These are phyloP conservation scores for Solanum gandarillasii DNA, from an alignment of 257 asterid species.

Conservation along the genomic window DNA sequence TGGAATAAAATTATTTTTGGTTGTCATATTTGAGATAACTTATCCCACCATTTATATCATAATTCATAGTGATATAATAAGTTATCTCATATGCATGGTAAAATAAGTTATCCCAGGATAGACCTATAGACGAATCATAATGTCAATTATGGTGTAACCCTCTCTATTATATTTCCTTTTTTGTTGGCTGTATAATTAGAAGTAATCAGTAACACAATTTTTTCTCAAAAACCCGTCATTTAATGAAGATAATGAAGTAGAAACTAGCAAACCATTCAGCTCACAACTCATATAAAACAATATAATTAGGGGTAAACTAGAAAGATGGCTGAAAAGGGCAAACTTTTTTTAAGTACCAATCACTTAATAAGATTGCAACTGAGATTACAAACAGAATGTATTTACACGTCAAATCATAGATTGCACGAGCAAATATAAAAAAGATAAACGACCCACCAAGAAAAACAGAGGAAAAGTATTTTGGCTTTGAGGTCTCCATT, in stretches of 20 bases:
- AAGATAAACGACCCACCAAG: background rate
- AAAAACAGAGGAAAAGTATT: background rate
- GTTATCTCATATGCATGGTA: no score
- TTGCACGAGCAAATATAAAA: conserved; percentile 1
- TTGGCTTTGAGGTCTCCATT: background rate
- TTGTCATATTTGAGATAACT: no score
- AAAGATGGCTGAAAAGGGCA: background rate
- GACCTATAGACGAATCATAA: background rate
- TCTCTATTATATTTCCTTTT: background rate
- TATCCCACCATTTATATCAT: no score
- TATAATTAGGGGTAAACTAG: background rate
- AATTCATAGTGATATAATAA: no score
- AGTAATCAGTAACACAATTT: background rate
- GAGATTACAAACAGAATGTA: background rate
- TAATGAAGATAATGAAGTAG: background rate
- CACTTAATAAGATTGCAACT: background rate
- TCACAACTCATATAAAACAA: background rate
- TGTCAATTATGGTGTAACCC: background rate
- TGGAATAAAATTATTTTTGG: no score
- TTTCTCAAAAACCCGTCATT: background rate
- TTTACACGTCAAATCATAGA: conserved; percentile 9
- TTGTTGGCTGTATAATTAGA: background rate
- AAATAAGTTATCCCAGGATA: background rate
- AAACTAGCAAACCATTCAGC: background rate
- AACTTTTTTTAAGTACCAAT: background rate